Evolutionary conservation across 2,329 filamentous ascomycete genomes (phyloP).

Genomic region (Ramichloridium luteum): DNA sequence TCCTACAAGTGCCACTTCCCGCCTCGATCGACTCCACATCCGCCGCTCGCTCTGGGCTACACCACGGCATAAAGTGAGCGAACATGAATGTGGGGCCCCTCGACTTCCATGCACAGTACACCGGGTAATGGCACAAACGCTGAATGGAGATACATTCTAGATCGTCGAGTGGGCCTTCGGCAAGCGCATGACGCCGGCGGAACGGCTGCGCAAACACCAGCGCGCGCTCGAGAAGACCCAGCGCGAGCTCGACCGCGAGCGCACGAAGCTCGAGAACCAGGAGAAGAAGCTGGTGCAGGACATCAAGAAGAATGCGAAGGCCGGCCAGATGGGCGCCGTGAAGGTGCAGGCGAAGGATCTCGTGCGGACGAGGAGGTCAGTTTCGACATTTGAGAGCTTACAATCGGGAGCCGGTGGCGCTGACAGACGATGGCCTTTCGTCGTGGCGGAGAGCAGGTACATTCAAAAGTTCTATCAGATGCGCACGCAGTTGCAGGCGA

Average conservation of each 20-base stretch:
- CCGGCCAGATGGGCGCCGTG: conserved; percentile 94
- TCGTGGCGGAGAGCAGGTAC: no score
- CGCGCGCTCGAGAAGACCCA: conserved; percentile 95
- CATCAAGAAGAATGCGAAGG: conserved; percentile 97
- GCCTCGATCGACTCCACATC: no score
- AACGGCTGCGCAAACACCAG: conserved; percentile 87
- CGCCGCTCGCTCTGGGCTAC: no score
- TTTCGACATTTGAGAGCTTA: conserved; percentile 33
- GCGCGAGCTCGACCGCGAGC: conserved; percentile 85
- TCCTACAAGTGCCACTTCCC: no score
- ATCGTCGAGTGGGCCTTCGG: conserved; percentile 98
- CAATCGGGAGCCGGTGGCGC: conserved; percentile 2
- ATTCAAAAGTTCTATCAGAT: conserved; percentile 98
- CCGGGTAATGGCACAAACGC: no score
- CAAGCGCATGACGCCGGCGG: conserved; percentile 95
- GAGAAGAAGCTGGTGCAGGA: conserved; percentile 94
- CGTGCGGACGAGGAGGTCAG: conserved; percentile 60
- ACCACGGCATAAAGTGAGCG: no score
- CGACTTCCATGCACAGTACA: no score
- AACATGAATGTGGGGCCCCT: conserved; percentile 53
- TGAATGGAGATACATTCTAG: no score
- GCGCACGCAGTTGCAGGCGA: conserved; percentile 92
- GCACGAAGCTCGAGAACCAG: conserved; percentile 93
- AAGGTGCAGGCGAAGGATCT: conserved; percentile 98
- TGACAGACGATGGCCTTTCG: conserved; percentile 9